Evolutionary conservation across 139 green algal species (phyloP), one percentile per base, ranked within the genome.

Genomic region (Choricystis sp.): DNA sequence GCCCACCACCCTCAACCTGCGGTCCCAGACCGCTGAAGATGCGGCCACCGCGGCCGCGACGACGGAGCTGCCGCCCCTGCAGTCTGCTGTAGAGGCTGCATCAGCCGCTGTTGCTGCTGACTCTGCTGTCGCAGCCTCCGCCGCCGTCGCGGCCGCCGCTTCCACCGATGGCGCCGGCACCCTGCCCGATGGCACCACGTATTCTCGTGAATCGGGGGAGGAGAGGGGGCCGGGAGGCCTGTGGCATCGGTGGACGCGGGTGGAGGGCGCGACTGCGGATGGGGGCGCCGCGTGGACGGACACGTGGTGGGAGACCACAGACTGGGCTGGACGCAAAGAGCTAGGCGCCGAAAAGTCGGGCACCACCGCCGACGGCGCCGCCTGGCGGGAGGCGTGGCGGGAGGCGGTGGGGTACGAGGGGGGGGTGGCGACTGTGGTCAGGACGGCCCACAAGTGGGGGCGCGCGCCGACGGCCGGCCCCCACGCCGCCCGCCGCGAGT

Each of bases 381-480:
- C 83, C 3, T 94, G 85, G 86, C 71, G 76, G 28, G 86, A 92
- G 76, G 78, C 72, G 3, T 92, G 86, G 86, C 75, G 62, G 20
- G 85, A 94, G 78, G 67, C 78, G 27, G 72, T 92, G 20, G 69
- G 73, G 59, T 76, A 85, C 49, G 80, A 86, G 49, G 29, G 49
- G 4, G 66, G 82, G 24, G 74, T 88, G 56, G 76, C 79, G 0
- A 76, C 72, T 23, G 78, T 92, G 23, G 83, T 90, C 67, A 73
- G 86, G 29, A 82, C 68, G 3, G 85, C 85, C 25, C 83, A 92
- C 77, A 94, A 94, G 72, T 94, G 81, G 73, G n/a, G n/a, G n/a
- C n/a, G n/a, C n/a, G 82, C 77, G 3, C 66, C 62, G 22, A 69
- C 72, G 27, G 68, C 31, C 19, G 66, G 63, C 63, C 63, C 40